These are phyloP conservation scores for Trichocladium antarcticum DNA, from an alignment of 495 filamentous ascomycete genomes.

Conservation along the genomic window DNA sequence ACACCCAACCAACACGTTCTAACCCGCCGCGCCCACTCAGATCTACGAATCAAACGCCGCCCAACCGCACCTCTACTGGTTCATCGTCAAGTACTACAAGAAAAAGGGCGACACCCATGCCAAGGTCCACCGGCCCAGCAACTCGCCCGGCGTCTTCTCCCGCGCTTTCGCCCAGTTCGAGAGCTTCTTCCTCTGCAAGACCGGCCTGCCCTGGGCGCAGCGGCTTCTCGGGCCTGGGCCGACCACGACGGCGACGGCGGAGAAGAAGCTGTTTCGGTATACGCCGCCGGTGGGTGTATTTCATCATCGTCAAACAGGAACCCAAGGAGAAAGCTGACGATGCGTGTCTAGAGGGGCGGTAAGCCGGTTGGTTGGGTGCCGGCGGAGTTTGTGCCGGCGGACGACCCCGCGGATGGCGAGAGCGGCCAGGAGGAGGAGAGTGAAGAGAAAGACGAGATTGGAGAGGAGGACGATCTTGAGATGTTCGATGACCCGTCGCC, in stretches of 20 bases:
- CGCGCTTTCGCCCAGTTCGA: constrained; percentile 39
- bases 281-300: constrained; percentile 28
- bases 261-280: constrained; percentile 22
- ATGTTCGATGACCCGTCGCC: too few relatives aligned
- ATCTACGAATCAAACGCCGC: constrained; percentile 39
- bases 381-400: constrained; percentile 3
- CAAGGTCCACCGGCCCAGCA: constrained; percentile 17
- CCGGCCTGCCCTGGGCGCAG: constrained; percentile 46
- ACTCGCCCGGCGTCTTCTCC: constrained; percentile 17
- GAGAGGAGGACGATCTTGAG: too few relatives aligned
- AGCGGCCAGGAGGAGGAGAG: neutral
- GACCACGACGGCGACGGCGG: neutral
- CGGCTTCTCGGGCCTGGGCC: constrained; percentile 21
- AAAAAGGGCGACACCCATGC: constrained; percentile 19
- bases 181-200: constrained; percentile 46
- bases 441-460: neutral
- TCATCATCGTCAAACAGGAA: neutral
- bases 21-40: constrained; percentile 13
- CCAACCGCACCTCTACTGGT: constrained; percentile 33
- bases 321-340: neutral
- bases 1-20: neutral
- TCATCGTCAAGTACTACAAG: constrained; percentile 29
- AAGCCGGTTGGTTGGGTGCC: constrained; percentile 28
- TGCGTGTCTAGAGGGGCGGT: constrained; percentile 22
- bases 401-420: neutral